Percentiles rank a stretch among this genome's conserved stretches.
These are phyloP conservation scores for Hygrocybe punicea DNA, from an alignment of 768 basidiomycete species.

Conservation along the genomic window DNA sequence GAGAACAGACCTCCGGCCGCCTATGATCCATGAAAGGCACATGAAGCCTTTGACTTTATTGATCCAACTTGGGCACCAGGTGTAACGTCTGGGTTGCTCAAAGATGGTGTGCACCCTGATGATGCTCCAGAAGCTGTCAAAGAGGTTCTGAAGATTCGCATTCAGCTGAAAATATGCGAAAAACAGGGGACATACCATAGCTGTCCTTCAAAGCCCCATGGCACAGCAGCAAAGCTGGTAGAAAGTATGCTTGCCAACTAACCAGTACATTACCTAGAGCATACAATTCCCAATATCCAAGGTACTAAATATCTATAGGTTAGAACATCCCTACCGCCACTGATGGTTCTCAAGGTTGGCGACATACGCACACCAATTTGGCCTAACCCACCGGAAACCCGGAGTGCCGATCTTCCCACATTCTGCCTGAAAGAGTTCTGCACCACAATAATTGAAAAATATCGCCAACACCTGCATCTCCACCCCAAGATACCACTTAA, in stretches of 20 bases:
- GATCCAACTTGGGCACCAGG: conserved; percentile 21
- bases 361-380: not conserved
- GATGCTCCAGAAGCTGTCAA: too few relatives aligned
- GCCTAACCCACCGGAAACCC: not conserved
- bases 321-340: not conserved
- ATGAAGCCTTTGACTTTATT: conserved; percentile 25
- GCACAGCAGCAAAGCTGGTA: too few relatives aligned
- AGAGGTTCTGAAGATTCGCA: too few relatives aligned
- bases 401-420: not conserved
- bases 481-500: not conserved
- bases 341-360: not conserved
- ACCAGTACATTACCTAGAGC: too few relatives aligned
- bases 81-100: not conserved
- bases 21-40: conserved; percentile 28
- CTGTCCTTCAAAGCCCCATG: too few relatives aligned
- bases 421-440: not conserved
- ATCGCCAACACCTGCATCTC: not conserved
- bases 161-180: too few relatives aligned
- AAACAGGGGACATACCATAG: too few relatives aligned
- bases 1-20: conserved; percentile 24
- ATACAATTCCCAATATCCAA: too few relatives aligned
- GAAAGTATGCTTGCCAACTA: too few relatives aligned
- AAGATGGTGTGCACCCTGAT: too few relatives aligned
- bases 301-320: too few relatives aligned
- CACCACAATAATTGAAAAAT: not conserved